These are phyloP conservation scores for Speleostelium caveatum DNA, from an alignment of 78 protist species.

Conservation along the genomic window DNA sequence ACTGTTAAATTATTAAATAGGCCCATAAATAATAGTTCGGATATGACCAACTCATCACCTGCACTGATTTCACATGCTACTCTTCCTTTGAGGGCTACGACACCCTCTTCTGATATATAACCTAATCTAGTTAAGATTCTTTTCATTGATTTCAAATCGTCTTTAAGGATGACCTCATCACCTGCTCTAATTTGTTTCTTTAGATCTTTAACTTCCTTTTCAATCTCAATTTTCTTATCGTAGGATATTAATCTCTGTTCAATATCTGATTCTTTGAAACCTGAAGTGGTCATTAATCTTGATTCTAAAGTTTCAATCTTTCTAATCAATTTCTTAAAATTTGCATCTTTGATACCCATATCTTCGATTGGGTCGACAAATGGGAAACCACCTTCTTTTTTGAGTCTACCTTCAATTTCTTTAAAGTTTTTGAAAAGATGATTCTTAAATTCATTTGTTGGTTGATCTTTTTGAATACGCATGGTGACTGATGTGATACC, in stretches of 20 bases:
- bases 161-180: conserved; percentile 82
- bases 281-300: not conserved
- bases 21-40: conserved; percentile 96
- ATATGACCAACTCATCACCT: conserved; percentile 94
- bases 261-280: conserved; percentile 49
- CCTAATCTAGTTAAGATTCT: conserved; percentile 94
- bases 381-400: conserved; percentile 87
- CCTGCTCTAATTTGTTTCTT: conserved; percentile 46
- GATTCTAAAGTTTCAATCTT: conserved; percentile 80
- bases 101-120: conserved; percentile 86
- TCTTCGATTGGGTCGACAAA: conserved; percentile 94
- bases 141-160: conserved; percentile 86
- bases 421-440: conserved; percentile 46
- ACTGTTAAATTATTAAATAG: conserved; percentile 90
- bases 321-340: conserved; percentile 33
- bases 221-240: conserved; percentile 47
- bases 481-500: conserved; percentile 58
- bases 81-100: conserved; percentile 94
- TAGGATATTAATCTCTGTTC: conserved; percentile 9
- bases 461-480: conserved; percentile 49
- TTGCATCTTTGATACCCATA: conserved; percentile 84
- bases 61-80: conserved; percentile 97
- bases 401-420: conserved; percentile 64
- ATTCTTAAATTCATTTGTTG: conserved; percentile 22
- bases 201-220: conserved; percentile 39